Conservation (phyloP, 805 yeast species). For the Ogataea allantospora region DNA sequence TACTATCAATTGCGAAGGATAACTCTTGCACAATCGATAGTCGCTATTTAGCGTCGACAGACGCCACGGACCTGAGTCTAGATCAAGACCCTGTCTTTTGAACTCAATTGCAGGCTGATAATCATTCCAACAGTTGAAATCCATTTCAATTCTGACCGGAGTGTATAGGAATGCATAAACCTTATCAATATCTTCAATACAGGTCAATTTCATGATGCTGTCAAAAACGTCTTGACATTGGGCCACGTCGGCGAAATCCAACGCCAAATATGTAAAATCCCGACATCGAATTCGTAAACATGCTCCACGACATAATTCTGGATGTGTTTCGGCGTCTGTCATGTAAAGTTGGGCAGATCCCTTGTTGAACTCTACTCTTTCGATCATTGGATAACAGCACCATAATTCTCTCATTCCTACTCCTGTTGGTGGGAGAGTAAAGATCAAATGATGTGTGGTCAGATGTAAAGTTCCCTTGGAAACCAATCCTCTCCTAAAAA, state of each 20-base stretch:
- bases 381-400: slow-evolving; percentile 87
- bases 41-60: slow-evolving; percentile 59
- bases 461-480: slow-evolving; percentile 62
- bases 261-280: slow-evolving; percentile 78
- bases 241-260: slow-evolving; percentile 62
- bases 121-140: slow-evolving; percentile 68
- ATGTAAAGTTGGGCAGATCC: slow-evolving; percentile 45
- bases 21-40: slow-evolving; percentile 69
- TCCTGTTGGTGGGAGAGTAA: slow-evolving; percentile 36
- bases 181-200: slow-evolving; percentile 48
- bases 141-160: slow-evolving; percentile 68
- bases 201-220: slow-evolving; percentile 64
- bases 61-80: slow-evolving; percentile 58
- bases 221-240: slow-evolving; percentile 72
- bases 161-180: slow-evolving; percentile 81
- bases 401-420: slow-evolving; percentile 63
- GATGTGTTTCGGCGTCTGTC: slow-evolving; percentile 17
- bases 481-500: slow-evolving; percentile 56
- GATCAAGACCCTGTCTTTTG: slow-evolving; percentile 56
- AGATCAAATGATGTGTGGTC: slow-evolving; percentile 75
- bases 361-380: slow-evolving; percentile 52
- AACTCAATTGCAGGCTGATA: slow-evolving; percentile 67
- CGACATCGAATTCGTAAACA: slow-evolving; percentile 73
- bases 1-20: slow-evolving; percentile 66
- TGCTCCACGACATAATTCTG: slow-evolving; percentile 36